Conservation (phyloP, 2,329 filamentous ascomycete species). For the Fusarium cicatricum region DNA sequence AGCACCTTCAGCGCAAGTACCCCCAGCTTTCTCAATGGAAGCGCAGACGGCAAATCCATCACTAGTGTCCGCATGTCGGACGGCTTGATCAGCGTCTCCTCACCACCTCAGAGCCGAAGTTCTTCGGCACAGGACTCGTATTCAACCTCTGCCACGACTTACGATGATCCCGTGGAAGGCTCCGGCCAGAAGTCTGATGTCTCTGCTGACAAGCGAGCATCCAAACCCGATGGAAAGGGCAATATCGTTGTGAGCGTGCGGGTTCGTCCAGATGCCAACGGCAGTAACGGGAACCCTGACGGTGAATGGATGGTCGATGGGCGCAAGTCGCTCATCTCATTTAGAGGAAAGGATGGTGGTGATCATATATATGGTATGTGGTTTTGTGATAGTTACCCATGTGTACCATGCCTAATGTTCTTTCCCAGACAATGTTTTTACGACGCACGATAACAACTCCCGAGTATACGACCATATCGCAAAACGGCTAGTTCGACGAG, state of each 20-base stretch:
- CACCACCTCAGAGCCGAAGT: conserved; percentile 86
- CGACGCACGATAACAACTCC: conserved; percentile 91
- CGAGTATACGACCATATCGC: conserved; percentile 94
- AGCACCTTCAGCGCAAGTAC: conserved; percentile 60
- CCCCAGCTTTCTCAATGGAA: conserved; percentile 81
- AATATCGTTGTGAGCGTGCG: conserved; percentile 97
- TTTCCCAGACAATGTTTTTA: conserved; percentile 88
- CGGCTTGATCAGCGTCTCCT: conserved; percentile 78
- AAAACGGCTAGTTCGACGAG: conserved; percentile 90
- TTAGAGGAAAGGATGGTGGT: conserved; percentile 87
- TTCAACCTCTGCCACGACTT: conserved; percentile 87
- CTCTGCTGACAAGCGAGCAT: conserved; percentile 55
- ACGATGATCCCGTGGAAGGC: conserved; percentile 78
- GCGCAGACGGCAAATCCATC: conserved; percentile 78
- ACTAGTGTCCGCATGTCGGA: conserved; percentile 74
- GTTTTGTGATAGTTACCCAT: not conserved
- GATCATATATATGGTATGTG: conserved; percentile 88
- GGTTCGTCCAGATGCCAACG: conserved; percentile 81
- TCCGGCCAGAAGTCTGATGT: conserved; percentile 46
- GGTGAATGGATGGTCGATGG: conserved; percentile 94
- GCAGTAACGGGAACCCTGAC: conserved; percentile 69
- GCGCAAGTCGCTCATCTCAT: conserved; percentile 81
- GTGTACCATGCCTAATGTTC: conserved; percentile 27
- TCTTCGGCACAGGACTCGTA: conserved; percentile 94
- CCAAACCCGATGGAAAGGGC: conserved; percentile 79